Percentiles rank a stretch among this genome's conserved stretches.
Evolutionary conservation across 108 stramenopile genomes (phyloP).

Genomic region (Cyclotella sp.): DNA sequence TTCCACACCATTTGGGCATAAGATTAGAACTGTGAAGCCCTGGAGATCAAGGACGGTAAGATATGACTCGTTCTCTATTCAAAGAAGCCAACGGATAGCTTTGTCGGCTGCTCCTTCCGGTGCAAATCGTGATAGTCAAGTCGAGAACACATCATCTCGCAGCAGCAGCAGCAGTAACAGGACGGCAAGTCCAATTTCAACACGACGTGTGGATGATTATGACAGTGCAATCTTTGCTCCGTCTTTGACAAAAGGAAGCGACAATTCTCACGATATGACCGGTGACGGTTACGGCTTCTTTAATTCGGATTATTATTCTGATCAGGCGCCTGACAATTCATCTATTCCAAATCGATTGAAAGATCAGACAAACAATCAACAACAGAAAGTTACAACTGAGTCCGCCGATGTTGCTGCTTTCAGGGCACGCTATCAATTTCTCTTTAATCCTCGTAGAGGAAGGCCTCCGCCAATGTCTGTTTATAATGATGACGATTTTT

Average conservation of each 20-base stretch:
- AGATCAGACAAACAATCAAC: neutral
- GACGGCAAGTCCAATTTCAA: neutral
- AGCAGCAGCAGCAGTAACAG: neutral
- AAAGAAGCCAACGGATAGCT: neutral
- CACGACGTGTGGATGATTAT: conserved; percentile 17
- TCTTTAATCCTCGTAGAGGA: neutral
- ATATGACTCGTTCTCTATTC: neutral
- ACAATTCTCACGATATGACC: neutral
- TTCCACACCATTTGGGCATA: neutral
- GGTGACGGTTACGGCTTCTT: conserved; percentile 10
- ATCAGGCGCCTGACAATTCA: neutral
- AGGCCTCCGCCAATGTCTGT: neutral
- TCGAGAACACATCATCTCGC: neutral
- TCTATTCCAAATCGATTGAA: neutral
- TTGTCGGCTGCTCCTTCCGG: conserved; percentile 2
- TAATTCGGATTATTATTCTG: neutral
- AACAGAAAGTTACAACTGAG: no score
- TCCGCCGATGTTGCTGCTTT: conserved; percentile 6
- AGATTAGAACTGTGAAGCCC: neutral
- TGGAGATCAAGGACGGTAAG: neutral
- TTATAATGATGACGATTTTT: neutral
- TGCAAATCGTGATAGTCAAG: neutral
- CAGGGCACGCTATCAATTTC: conserved; percentile 7
- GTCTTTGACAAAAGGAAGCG: conserved; percentile 1
- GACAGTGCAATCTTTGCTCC: conserved; percentile 16